Evolutionary conservation across 208 protist species (phyloP).

Genomic region (Herpetomonas tarakana): DNA sequence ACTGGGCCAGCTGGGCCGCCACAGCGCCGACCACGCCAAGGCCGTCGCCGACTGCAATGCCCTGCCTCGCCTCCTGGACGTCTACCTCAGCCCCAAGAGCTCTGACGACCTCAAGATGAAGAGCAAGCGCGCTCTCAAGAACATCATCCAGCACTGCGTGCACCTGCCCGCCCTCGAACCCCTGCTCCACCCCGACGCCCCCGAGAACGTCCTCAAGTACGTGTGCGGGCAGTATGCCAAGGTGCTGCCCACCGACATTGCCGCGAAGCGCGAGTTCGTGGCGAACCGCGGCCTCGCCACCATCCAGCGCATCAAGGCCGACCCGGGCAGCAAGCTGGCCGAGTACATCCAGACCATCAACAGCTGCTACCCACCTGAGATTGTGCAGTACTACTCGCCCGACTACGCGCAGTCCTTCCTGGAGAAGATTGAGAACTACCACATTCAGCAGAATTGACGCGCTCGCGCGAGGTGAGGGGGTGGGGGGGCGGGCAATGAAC

Average conservation of each 20-base stretch:
- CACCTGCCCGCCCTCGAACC: conserved; percentile 96
- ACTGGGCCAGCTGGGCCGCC: conserved; percentile 95
- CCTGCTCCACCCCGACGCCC: conserved; percentile 93
- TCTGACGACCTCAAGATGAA: conserved; percentile 96
- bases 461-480: neutral
- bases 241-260: conserved; percentile 96
- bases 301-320: conserved; percentile 95
- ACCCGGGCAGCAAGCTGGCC: conserved; percentile 93
- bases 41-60: conserved; percentile 96
- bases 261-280: conserved; percentile 96
- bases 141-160: conserved; percentile 96
- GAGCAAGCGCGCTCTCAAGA: conserved; percentile 95
- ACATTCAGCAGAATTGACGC: conserved; percentile 71
- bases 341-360: conserved; percentile 98
- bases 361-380: conserved; percentile 97
- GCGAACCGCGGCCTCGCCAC: conserved; percentile 91
- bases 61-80: conserved; percentile 92
- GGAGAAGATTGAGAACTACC: conserved; percentile 95
- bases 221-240: conserved; percentile 98
- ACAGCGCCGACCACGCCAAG: conserved; percentile 97
- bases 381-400: conserved; percentile 98
- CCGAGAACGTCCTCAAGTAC: conserved; percentile 96
- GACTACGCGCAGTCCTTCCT: conserved; percentile 95
- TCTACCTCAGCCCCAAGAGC: conserved; percentile 85
- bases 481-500: neutral